Evolutionary conservation across 1,284 basidiomycete species (phyloP).

Genomic region (Marasmius fiardii): DNA sequence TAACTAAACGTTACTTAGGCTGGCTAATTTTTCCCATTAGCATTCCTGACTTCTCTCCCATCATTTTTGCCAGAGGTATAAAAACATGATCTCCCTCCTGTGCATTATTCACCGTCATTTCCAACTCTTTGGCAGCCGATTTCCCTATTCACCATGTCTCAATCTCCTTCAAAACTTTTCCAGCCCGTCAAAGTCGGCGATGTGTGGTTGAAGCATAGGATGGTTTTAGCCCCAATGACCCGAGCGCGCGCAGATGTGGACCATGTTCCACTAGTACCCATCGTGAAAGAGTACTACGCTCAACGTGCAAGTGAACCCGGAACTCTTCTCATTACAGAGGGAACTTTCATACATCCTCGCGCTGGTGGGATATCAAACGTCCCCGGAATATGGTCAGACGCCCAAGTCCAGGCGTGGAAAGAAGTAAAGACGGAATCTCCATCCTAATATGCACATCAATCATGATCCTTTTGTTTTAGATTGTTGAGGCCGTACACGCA

Average conservation of each 20-base stretch:
- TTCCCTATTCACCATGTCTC: background rate
- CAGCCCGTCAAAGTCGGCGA: background rate
- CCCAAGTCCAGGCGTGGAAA: background rate
- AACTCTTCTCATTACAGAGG: background rate
- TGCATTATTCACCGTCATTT: too few species aligned
- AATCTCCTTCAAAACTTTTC: background rate
- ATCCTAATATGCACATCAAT: background rate
- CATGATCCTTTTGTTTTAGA: conserved; percentile 17
- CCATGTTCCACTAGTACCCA: background rate
- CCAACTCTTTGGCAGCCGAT: too few species aligned
- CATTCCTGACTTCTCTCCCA: too few species aligned
- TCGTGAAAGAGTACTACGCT: background rate
- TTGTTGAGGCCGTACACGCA: conserved; percentile 32
- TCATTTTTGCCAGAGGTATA: too few species aligned
- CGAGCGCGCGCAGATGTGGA: background rate
- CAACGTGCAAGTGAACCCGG: background rate
- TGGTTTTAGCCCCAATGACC: background rate
- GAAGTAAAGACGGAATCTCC: background rate
- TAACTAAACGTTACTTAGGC: too few species aligned
- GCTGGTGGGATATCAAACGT: background rate
- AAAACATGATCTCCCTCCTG: too few species aligned
- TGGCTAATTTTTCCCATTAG: too few species aligned
- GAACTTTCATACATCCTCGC: background rate
- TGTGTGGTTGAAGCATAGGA: background rate
- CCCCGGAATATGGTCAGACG: background rate